phyloP scores from a whole-genome alignment of 2,329 filamentous ascomycete genomes.

The Ascochyta pisi region DNA sequence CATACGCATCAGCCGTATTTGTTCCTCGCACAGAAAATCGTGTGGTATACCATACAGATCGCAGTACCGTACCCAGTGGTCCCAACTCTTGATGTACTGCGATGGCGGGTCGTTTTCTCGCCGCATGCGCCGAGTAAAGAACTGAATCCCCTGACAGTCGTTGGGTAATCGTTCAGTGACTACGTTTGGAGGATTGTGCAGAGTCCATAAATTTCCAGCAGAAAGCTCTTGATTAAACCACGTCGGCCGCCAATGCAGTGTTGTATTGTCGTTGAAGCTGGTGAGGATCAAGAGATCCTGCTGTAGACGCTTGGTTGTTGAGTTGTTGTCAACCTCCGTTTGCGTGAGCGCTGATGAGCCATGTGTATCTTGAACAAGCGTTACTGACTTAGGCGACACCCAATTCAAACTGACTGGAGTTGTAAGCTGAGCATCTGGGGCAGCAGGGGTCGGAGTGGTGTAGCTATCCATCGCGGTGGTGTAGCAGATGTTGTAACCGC shows the following conservation, averaged over 20 bases:
- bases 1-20: constrained; percentile 28
- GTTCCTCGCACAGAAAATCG: constrained; percentile 32
- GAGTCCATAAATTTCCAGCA: constrained; percentile 27
- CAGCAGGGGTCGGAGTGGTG: neutral
- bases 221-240: constrained; percentile 29
- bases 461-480: neutral
- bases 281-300: constrained; percentile 39
- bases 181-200: constrained; percentile 41
- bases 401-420: neutral
- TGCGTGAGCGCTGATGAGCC: constrained; percentile 25
- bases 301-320: constrained; percentile 29
- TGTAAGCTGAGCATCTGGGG: neutral
- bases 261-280: constrained; percentile 35
- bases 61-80: constrained; percentile 33
- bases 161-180: constrained; percentile 32
- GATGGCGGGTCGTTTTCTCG: constrained; percentile 20
- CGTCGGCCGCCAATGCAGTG: constrained; percentile 36
- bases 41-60: constrained; percentile 29
- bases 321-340: constrained; percentile 17
- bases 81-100: constrained; percentile 30
- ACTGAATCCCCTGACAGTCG: neutral
- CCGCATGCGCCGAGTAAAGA: constrained; percentile 36
- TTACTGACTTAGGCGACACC: neutral
- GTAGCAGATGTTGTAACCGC: neutral
- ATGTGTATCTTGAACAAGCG: neutral